Conservation (phyloP, 225 moss, liverwort and hornwort genomes). For the Asterella californica region DNA sequence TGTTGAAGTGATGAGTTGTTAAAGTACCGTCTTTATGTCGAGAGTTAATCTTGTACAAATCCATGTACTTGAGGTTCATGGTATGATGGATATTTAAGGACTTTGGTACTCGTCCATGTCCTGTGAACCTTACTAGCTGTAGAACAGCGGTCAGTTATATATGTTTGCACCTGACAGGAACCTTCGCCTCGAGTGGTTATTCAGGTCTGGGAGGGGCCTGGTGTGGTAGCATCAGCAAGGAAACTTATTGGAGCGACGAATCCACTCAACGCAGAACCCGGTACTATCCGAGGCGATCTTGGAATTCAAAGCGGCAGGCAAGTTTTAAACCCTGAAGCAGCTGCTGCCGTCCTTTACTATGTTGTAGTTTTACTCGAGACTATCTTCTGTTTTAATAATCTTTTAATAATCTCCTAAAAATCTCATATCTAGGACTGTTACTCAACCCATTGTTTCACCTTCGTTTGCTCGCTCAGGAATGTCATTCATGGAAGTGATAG, state of each 20-base stretch:
- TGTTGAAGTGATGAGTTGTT: background rate
- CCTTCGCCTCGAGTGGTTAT: background rate
- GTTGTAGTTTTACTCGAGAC: background rate
- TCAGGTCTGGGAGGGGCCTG: conserved; percentile 93
- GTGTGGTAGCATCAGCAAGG: conserved; percentile 89
- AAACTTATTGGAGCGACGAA: conserved; percentile 94
- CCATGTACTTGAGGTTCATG: background rate
- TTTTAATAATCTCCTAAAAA: no score
- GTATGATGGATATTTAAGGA: background rate
- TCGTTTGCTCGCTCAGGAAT: conserved; percentile 40
- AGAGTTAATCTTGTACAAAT: background rate
- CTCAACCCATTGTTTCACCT: background rate
- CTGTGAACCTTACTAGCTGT: background rate
- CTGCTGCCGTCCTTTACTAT: background rate
- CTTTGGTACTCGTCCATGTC: background rate
- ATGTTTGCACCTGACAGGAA: background rate
- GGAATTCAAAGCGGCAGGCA: conserved; percentile 70
- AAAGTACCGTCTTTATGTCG: background rate
- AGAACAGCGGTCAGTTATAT: background rate
- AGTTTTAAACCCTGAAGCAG: background rate
- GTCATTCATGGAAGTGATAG: conserved; percentile 93
- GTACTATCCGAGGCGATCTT: conserved; percentile 91
- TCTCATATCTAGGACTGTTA: background rate
- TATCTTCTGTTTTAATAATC: background rate
- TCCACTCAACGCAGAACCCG: conserved; percentile 85